phyloP scores from a whole-genome alignment of 2,329 filamentous ascomycete genomes.

The Catunica adiposa region DNA sequence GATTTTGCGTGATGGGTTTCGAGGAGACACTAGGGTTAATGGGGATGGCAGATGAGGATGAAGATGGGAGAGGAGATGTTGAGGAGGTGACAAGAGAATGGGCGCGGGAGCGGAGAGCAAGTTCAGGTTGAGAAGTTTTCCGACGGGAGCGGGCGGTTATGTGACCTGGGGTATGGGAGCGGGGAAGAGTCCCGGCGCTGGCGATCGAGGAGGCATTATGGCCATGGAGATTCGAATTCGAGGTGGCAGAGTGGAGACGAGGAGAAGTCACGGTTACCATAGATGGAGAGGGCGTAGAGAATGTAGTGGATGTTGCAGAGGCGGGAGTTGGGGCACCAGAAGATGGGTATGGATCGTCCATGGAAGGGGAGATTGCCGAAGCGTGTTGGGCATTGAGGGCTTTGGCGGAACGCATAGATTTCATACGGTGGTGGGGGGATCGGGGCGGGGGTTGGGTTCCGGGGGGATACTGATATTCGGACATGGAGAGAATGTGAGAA shows the following conservation, averaged over 20 bases:
- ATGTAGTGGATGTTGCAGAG: constrained; percentile 2
- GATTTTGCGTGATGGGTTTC: constrained; percentile 18
- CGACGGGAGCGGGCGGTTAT: constrained; percentile 38
- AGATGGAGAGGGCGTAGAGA: background rate
- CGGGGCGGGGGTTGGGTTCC: background rate
- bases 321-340: background rate
- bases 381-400: background rate
- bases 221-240: constrained; percentile 6
- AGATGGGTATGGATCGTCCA: background rate
- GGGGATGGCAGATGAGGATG: constrained; percentile 19
- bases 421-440: constrained; percentile 8
- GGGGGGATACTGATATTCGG: constrained; percentile 2
- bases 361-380: background rate
- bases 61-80: constrained; percentile 23
- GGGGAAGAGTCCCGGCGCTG: constrained; percentile 25
- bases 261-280: background rate
- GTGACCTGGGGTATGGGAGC: constrained; percentile 47
- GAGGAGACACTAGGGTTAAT: constrained; percentile 15
- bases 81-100: constrained; percentile 23
- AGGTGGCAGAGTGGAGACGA: constrained; percentile 1
- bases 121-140: constrained; percentile 34
- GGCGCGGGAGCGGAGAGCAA: constrained; percentile 39
- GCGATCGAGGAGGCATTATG: constrained; percentile 21
- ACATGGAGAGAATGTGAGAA: background rate
- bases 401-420: constrained; percentile 9